phyloP scores from a whole-genome alignment of 192 early-diverging fungal species.

The Backusella sp. region DNA sequence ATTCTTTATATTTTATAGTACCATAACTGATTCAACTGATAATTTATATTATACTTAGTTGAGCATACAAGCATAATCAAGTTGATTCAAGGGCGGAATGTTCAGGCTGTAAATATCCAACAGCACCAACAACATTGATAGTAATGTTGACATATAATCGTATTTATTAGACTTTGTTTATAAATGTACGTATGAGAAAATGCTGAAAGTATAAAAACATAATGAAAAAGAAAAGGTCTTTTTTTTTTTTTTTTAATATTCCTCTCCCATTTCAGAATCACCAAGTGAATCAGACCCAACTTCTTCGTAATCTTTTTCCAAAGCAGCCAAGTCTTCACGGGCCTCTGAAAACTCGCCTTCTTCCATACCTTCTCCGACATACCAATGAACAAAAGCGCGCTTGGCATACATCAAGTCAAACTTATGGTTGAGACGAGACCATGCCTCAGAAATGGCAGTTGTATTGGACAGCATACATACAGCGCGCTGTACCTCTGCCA shows the following conservation, averaged over 20 bases:
- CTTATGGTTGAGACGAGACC: constrained; percentile 99
- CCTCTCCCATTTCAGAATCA: constrained; percentile 75
- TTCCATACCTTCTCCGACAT: constrained; percentile 99
- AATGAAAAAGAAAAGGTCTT: background rate
- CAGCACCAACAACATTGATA: too few species aligned
- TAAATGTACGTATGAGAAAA: too few species aligned
- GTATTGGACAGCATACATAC: constrained; percentile 99
- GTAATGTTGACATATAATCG: too few species aligned
- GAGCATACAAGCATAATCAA: too few species aligned
- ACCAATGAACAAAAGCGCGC: constrained; percentile 99
- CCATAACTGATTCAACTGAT: too few species aligned
- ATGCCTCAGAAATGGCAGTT: constrained; percentile 98
- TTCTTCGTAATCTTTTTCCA: constrained; percentile 99
- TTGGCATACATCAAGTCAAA: constrained; percentile 99
- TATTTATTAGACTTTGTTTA: too few species aligned
- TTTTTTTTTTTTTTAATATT: background rate
- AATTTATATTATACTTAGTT: too few species aligned
- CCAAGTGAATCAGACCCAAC: constrained; percentile 94
- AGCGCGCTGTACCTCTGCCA: constrained; percentile 94
- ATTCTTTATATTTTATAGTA: too few species aligned
- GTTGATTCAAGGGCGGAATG: too few species aligned
- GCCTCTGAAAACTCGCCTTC: constrained; percentile 99
- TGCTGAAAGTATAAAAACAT: too few species aligned
- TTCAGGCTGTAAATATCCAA: too few species aligned
- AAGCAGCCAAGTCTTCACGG: constrained; percentile 98